Evolutionary conservation across 225 moss, liverwort and hornwort genomes (phyloP), one percentile per base, ranked within the genome.

Genomic region (Climacium dendroides): DNA sequence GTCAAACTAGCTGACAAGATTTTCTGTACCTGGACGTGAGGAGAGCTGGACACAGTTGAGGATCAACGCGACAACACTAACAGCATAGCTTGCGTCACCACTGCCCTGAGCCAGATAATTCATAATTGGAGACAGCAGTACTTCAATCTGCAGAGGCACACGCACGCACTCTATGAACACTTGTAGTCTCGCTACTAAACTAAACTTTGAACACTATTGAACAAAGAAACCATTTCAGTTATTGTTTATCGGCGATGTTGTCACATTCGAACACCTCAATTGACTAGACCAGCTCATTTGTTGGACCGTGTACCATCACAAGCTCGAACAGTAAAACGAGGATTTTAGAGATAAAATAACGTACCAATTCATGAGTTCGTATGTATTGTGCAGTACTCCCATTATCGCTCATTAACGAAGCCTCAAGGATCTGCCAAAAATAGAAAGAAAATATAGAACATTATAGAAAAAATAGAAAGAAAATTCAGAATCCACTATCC

Each of bases 1-100:
- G 64, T 76, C 72, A 37, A 79, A 26, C 71, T 80, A 75, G 43
- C 55, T 83, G 74, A 85, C 45, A n/a, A 66, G 32, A 73, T 58
- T 84, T 80, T 16, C 39, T 80, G 60, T 90, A 96, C 97, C 97
- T 91, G 93, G 91, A 89, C 89, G 86, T 86, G 90, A 91, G 81
- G 97, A 97, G 62, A 97, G 93, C 89, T 95, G 95, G 35, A 97
- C 91, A 89, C 97, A 97, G 82, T 96, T 96, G 82, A 94, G 89
- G 87, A 97, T 92, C 83, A 97, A 80, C 43, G 91, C 89, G 43
- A 96, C 92, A 73, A 97, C 93, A 60, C 89, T 93, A 91, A 97
- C 91, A 52, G 93, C 91, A 80, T 94, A 96, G 60, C 92, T 91
- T 85, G 97, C 92, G 87, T 97, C 97, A 82, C 93, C 94, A 69